Conservation (phyloP, 2,329 filamentous ascomycete genomes). For the Neonectria magnoliae region DNA sequence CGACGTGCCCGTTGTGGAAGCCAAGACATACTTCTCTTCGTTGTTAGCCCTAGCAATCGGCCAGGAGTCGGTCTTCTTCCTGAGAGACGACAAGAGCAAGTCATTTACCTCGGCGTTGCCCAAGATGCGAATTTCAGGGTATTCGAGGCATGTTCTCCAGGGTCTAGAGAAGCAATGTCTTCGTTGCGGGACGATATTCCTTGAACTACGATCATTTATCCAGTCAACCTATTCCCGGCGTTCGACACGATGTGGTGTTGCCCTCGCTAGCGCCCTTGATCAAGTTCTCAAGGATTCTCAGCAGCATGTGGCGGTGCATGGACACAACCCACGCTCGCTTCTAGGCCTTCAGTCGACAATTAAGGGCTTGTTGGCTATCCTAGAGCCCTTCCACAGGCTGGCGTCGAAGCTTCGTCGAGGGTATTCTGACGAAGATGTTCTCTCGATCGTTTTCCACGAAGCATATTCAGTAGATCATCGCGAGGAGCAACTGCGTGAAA, state of each 20-base stretch:
- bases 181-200: constrained; percentile 58
- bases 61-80: constrained; percentile 76
- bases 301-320: constrained; percentile 57
- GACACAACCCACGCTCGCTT: constrained; percentile 56
- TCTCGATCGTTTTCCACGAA: constrained; percentile 70
- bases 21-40: constrained; percentile 62
- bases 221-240: constrained; percentile 56
- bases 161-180: constrained; percentile 59
- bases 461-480: constrained; percentile 72
- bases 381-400: constrained; percentile 63
- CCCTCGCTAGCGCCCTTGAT: constrained; percentile 61
- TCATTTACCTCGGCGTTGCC: constrained; percentile 62
- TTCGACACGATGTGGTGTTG: constrained; percentile 59
- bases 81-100: constrained; percentile 62
- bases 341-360: constrained; percentile 63
- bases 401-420: constrained; percentile 57
- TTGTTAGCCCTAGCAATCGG: constrained; percentile 75
- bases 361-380: constrained; percentile 57
- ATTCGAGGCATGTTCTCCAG: constrained; percentile 60
- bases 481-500: constrained; percentile 67
- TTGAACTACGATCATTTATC: constrained; percentile 58
- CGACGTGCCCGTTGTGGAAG: constrained; percentile 56
- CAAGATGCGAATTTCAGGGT: constrained; percentile 64
- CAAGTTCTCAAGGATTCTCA: constrained; percentile 61
- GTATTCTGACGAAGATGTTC: constrained; percentile 67